Base-by-base conservation (phyloP, 2,329 filamentous ascomycete genomes). In the Ophiocordyceps robertsii region DNA sequence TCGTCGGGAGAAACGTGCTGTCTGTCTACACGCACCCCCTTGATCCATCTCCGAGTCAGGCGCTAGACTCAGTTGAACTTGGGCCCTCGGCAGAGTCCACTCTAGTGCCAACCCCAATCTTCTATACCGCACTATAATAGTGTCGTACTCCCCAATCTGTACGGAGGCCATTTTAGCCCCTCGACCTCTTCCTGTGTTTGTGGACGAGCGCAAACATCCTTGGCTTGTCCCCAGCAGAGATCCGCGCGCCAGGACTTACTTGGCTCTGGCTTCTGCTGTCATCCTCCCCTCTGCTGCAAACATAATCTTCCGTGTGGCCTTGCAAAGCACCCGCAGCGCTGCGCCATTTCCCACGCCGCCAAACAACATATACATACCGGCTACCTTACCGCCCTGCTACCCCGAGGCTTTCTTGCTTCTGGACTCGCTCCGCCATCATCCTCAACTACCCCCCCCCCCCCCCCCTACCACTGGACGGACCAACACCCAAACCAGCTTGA, bases 61-160 rank as follows among this genome's bases (percentile, higher is more conserved):
- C 58, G 58, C 59, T 62, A 61, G 51, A 50, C 59, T 58, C 50
- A 52, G 48, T 61, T 60, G 48, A 56, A 55, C 49, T 52, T 58
- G 53, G 54, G 49, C 39, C 44, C 48, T 58, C 55, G 55, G 58
- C 52, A 58, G 50, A 55, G 52, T 46, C 51, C 54, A 55, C 53
- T 31, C 35, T 30, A 41, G 47, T 48, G 51, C 53, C 51, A 53
- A 53, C 38, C 49, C 53, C 48, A 54, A 53, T 49, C 53, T 53
- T 49, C 53, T 53, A 59, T 52, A 58, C 49, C 55, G 56, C 56
- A 61, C 60, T 63, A 62, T 62, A 63, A 60, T 63, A 63, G 60
- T 60, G 55, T 52, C 51, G 53, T 51, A 51, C 56, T 60, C 58
- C 60, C 59, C 57, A 60, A 59, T 56, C 56, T 52, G 49, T 52